These are phyloP conservation scores for Fusarium nelsonii DNA, from an alignment of 2,329 filamentous ascomycete genomes.

Conservation along the genomic window DNA sequence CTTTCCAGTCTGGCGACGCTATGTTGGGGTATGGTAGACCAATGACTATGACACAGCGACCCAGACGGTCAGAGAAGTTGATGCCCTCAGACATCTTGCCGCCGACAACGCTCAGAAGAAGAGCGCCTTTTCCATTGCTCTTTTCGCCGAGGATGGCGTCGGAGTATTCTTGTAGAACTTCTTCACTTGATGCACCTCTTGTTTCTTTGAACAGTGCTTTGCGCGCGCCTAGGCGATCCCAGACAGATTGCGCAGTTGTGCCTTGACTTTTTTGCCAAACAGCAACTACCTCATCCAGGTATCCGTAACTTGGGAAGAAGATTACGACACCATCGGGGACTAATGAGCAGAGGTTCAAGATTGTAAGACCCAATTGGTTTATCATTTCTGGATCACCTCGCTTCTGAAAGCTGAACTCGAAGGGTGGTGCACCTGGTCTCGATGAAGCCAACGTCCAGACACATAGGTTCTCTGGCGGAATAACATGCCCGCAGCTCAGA, in stretches of 20 bases:
- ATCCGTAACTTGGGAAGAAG: constrained; percentile 96
- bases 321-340: constrained; percentile 92
- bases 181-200: constrained; percentile 71
- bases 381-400: constrained; percentile 78
- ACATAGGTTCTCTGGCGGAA: constrained; percentile 83
- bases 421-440: constrained; percentile 60
- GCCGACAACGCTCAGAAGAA: constrained; percentile 91
- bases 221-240: constrained; percentile 67
- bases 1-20: constrained; percentile 90
- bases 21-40: constrained; percentile 94
- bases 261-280: constrained; percentile 66
- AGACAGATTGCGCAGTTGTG: constrained; percentile 59
- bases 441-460: constrained; percentile 75
- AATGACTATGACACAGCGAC: constrained; percentile 90
- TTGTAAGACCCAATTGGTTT: constrained; percentile 76
- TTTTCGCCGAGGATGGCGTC: constrained; percentile 69
- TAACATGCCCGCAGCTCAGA: constrained; percentile 94
- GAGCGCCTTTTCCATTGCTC: constrained; percentile 67
- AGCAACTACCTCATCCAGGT: constrained; percentile 79
- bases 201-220: constrained; percentile 74
- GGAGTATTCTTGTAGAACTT: constrained; percentile 79
- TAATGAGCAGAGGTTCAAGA: constrained; percentile 77
- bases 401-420: constrained; percentile 90
- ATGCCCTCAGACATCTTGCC: constrained; percentile 98
- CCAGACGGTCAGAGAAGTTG: constrained; percentile 93